Evolutionary conservation across 2,329 filamentous ascomycete genomes (phyloP).

Genomic region (Pseudogymnoascus sp.): DNA sequence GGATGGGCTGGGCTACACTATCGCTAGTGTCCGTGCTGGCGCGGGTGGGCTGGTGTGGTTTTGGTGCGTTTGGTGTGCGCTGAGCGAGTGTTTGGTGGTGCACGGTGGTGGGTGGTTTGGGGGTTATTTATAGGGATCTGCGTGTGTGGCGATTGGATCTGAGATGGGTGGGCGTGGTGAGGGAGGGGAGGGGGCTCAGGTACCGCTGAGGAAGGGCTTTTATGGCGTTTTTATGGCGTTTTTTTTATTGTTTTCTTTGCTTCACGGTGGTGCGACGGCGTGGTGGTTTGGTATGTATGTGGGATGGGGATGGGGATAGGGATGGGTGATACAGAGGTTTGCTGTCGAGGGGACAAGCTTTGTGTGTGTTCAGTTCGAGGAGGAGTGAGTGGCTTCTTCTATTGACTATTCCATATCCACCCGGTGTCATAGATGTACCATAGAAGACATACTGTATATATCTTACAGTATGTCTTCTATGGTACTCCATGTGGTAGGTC

Average conservation of each 20-base stretch:
- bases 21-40: neutral
- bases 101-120: neutral
- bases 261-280: neutral
- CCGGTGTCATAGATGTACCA: neutral
- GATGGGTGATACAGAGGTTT: neutral
- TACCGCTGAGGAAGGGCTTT: neutral
- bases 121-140: neutral
- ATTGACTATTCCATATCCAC: neutral
- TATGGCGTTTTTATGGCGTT: neutral
- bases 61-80: neutral
- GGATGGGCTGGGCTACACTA: neutral
- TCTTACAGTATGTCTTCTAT: neutral
- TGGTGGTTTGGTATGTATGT: neutral
- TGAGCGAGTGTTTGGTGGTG: neutral
- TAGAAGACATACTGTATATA: too few relatives aligned
- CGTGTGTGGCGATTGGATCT: neutral
- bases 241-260: neutral
- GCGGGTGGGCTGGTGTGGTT: neutral
- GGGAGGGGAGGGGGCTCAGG: neutral
- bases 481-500: too few relatives aligned
- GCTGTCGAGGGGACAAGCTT: neutral
- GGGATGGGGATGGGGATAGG: neutral
- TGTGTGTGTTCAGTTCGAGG: neutral
- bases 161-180: neutral
- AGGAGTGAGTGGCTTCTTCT: neutral